These are phyloP conservation scores for Penicillium subrubescens DNA, from an alignment of 495 filamentous ascomycete genomes.

Conservation along the genomic window DNA sequence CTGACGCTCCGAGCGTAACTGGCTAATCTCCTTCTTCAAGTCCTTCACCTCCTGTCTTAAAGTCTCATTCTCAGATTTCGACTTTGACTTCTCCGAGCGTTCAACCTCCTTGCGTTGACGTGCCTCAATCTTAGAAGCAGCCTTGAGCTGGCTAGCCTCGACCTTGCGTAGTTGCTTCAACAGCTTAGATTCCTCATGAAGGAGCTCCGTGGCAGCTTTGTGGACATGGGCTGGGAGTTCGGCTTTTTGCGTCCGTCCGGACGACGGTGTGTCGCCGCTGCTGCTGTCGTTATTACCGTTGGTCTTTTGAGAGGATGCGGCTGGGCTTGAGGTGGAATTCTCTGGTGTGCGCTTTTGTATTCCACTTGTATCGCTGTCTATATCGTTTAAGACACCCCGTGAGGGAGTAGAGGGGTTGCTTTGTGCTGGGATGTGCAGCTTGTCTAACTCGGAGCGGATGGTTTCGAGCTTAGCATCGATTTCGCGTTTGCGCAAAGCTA, in stretches of 20 bases:
- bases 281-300: background rate
- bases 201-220: slow-evolving; percentile 35
- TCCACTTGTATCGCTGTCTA: slow-evolving; percentile 45
- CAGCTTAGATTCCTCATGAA: slow-evolving; percentile 41
- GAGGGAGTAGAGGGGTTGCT: slow-evolving; percentile 5
- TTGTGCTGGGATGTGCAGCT: slow-evolving; percentile 39
- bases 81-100: slow-evolving; percentile 59
- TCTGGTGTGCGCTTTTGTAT: slow-evolving; percentile 43
- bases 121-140: slow-evolving; percentile 46
- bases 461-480: slow-evolving; percentile 68
- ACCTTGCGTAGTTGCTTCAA: slow-evolving; percentile 43
- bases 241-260: slow-evolving; percentile 11
- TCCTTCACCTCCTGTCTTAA: slow-evolving; percentile 57
- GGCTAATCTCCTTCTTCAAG: slow-evolving; percentile 57
- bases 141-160: slow-evolving; percentile 42
- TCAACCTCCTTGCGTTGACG: slow-evolving; percentile 56
- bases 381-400: slow-evolving; percentile 31
- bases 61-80: slow-evolving; percentile 46
- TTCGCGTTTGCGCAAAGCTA: slow-evolving; percentile 68
- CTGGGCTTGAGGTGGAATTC: slow-evolving; percentile 60
- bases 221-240: slow-evolving; percentile 24
- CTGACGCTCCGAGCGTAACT: slow-evolving; percentile 60
- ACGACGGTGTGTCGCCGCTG: slow-evolving; percentile 15
- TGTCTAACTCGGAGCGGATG: slow-evolving; percentile 44
- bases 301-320: slow-evolving; percentile 49